A percentile compares a stretch with the other conserved stretches of the same genome.
Conservation (phyloP, 2,329 filamentous ascomycete species). For the Aspergillus japonicus region DNA sequence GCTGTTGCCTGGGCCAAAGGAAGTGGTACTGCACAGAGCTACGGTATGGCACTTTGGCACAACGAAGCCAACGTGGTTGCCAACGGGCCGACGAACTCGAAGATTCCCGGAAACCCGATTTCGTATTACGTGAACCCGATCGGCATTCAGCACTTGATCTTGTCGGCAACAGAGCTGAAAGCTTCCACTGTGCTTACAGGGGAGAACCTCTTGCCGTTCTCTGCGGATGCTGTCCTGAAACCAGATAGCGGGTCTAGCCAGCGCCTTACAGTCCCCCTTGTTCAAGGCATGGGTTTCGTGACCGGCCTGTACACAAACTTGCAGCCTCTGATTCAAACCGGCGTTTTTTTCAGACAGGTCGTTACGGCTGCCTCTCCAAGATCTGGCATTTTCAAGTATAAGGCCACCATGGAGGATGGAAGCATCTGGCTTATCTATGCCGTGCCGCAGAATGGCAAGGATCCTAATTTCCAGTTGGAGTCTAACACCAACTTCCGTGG, state of each 20-base stretch:
- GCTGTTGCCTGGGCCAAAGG: slow-evolving; percentile 67
- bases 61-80: slow-evolving; percentile 66
- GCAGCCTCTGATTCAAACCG: slow-evolving; percentile 71
- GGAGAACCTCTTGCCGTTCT: slow-evolving; percentile 56
- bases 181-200: slow-evolving; percentile 56
- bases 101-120: slow-evolving; percentile 56
- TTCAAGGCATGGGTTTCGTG: slow-evolving; percentile 87
- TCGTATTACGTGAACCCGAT: slow-evolving; percentile 78
- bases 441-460: slow-evolving; percentile 56
- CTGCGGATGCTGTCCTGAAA: slow-evolving; percentile 66
- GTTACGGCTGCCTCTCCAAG: slow-evolving; percentile 55
- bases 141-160: slow-evolving; percentile 74
- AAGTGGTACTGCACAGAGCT: slow-evolving; percentile 62
- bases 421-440: slow-evolving; percentile 80
- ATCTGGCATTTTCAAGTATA: slow-evolving; percentile 72
- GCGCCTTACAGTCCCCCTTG: slow-evolving; percentile 72
- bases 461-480: slow-evolving; percentile 66
- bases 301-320: slow-evolving; percentile 72
- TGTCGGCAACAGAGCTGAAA: slow-evolving; percentile 75
- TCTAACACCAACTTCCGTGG: slow-evolving; percentile 67
- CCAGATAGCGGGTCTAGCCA: slow-evolving; percentile 54
- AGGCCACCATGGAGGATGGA: slow-evolving; percentile 68
- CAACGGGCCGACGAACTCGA: slow-evolving; percentile 58
- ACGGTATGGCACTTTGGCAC: slow-evolving; percentile 76
- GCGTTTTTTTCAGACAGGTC: slow-evolving; percentile 70